phyloP scores from a whole-genome alignment of 2,329 filamentous ascomycete genomes.

The Escovopsis sp. region DNA sequence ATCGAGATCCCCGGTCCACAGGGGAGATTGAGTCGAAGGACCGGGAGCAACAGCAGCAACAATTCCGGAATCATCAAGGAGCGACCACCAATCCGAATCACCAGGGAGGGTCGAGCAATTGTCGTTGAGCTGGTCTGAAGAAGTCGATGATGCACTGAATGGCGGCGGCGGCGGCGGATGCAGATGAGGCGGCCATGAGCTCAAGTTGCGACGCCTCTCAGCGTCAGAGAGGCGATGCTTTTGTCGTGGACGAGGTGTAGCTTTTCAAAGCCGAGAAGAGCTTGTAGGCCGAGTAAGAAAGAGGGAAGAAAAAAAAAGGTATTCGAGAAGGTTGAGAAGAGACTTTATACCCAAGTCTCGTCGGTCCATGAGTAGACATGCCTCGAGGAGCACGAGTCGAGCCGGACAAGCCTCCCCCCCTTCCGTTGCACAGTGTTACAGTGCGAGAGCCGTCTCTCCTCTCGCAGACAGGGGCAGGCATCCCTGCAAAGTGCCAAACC shows the following conservation, averaged over 20 bases:
- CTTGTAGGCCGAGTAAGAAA: too few species aligned
- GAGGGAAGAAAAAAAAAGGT: too few species aligned
- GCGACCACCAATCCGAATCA: conserved; percentile 5
- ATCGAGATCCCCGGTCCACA: not conserved
- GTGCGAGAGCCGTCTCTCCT: too few species aligned
- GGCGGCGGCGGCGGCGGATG: conserved; percentile 2
- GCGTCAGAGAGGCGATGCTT: conserved; percentile 1
- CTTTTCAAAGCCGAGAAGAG: too few species aligned
- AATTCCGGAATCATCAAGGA: not conserved
- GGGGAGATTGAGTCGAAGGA: not conserved
- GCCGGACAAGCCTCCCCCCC: too few species aligned
- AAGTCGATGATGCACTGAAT: conserved; percentile 1
- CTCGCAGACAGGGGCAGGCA: too few species aligned
- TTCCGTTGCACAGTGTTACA: too few species aligned
- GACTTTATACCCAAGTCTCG: too few species aligned
- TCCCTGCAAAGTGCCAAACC: too few species aligned
- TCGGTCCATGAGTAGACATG: too few species aligned
- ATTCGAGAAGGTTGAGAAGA: too few species aligned
- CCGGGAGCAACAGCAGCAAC: not conserved
- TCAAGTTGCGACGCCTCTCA: conserved; percentile 11
- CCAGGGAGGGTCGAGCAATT: conserved; percentile 7
- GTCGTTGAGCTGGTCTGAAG: conserved; percentile 9
- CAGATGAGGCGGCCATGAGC: conserved; percentile 8
- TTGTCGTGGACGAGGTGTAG: not conserved
- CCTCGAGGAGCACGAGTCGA: too few species aligned